Evolutionary conservation across 495 filamentous ascomycete genomes (phyloP), one percentile per base, ranked within the genome.

Genomic region (Aspergillus carlsbadensis): DNA sequence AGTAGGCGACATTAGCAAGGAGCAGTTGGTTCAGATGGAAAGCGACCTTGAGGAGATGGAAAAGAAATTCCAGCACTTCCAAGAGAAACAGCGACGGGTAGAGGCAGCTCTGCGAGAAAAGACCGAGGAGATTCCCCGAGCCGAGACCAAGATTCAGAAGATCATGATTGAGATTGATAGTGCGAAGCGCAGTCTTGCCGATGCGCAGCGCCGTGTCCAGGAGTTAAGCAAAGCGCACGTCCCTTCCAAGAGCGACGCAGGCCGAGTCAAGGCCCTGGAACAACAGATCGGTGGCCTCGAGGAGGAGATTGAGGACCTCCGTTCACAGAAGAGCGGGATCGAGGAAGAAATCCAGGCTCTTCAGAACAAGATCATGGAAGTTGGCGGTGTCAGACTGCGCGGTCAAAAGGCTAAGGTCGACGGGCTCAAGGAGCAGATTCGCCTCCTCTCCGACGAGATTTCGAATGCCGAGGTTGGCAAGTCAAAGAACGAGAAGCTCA

Each of bases 291-390:
- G 79, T 8, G 83, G 84, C 44, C 72, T 96, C 37, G 83, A 91
- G 59, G 80, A 85, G 43, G 90, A 98, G 61, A 82, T 96, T 18
- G 83, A 87, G 34, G 89, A 88, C 59, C 79, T 98, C 10, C 87
- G 87, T 51, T 74, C 80, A 18, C 90, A 97, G 68, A 96, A 89
- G 36, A 78, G 87, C 14, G 90, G 85, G 24, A 85, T 96, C 18
- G 95, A 98, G 62, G 84, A 87, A 36, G 94, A 96, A 69, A 96
- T 98, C 61, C 90, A 94, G 71, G 77, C 75, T 2, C 79, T 98
- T 17, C 92, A 98, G 69, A 87, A 90, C 77, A 95, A 94, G 77
- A 98, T 98, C 63, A 97, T 98, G 93, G 88, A 96, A 71, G 86
- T 95, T 52, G 94, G 94, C 57, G 94, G 94, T 73, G 92, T 97